These are phyloP conservation scores for Verticillium klebahnii DNA, from an alignment of 2,329 filamentous ascomycete genomes.

Conservation along the genomic window DNA sequence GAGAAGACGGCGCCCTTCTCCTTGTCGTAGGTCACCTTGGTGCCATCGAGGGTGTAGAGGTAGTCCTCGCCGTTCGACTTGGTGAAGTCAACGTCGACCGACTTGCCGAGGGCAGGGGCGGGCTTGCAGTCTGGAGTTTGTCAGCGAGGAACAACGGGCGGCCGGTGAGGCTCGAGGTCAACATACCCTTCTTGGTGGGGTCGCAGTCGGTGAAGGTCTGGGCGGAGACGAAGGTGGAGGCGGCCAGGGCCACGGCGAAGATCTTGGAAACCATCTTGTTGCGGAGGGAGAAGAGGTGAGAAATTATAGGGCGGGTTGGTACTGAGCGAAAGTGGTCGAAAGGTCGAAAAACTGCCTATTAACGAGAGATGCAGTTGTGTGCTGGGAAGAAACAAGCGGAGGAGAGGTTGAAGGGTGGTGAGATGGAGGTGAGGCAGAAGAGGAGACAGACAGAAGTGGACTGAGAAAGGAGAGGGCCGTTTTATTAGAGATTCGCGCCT, in stretches of 20 bases:
- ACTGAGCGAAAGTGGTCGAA: background rate
- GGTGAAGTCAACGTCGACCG: slow-evolving; percentile 66
- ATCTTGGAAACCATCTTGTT: slow-evolving; percentile 25
- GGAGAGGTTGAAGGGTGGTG: background rate
- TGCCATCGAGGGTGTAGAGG: slow-evolving; percentile 43
- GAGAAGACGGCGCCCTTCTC: slow-evolving; percentile 51
- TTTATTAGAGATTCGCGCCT: slow-evolving; percentile 1
- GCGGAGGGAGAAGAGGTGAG: background rate
- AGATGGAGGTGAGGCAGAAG: background rate
- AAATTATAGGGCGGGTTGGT: background rate
- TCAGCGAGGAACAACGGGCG: background rate
- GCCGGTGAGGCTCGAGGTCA: background rate
- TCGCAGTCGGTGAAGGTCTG: slow-evolving; percentile 55
- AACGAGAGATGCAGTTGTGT: slow-evolving; percentile 3
- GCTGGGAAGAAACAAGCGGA: slow-evolving; percentile 3
- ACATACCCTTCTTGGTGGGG: slow-evolving; percentile 46
- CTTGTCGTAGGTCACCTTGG: slow-evolving; percentile 40
- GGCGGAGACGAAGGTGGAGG: slow-evolving; percentile 43
- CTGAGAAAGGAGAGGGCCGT: slow-evolving; percentile 1
- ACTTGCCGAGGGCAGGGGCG: slow-evolving; percentile 70
- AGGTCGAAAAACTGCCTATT: slow-evolving; percentile 1
- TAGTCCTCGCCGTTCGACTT: slow-evolving; percentile 61
- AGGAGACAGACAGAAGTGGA: background rate
- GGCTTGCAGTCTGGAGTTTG: slow-evolving; percentile 56
- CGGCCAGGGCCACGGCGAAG: slow-evolving; percentile 44